Evolutionary conservation across 352 stramenopile species (phyloP), one percentile per base, ranked within the genome.

Genomic region (Plasmopara muralis): DNA sequence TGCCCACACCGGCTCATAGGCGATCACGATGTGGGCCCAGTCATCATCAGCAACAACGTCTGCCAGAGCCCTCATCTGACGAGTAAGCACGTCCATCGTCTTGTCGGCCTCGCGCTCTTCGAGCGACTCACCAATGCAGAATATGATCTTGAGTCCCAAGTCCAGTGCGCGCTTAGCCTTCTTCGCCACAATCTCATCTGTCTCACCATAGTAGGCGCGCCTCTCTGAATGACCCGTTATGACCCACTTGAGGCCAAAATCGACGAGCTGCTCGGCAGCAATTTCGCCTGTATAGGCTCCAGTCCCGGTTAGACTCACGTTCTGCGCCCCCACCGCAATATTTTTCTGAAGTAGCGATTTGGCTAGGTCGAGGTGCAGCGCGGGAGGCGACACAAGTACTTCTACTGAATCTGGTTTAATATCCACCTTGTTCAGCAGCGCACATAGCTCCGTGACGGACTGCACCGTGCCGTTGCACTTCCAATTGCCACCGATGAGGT

Each of bases 61-160:
- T 49, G 83, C 72, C 35, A 95, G 68, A 5, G 83, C 87, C 71
- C 98, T 74, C 7, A 98, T 83, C 75, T 99, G 96, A 46, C 93
- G 74, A 18, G 72, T 93, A 60, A 97, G 66, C 9, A 99, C 89
- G 40, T 87, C 78, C 43, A 91, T 71, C 30, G 84, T 95, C 60
- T 97, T 69, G 55, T 90, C 78, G 44, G 57, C 66, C 67, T 97
- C 66, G 43, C 88, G 74, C 50, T 95, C 55, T 15, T 87, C 73
- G 30, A 97, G 74, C n/a, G 75, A 89, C 72, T 98, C 92, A 40
- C 94, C 94, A 57, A 98, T 96, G 62, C 94, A 98, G 57, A 98
- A 86, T 60, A 98, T 96, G 45, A 95, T 78, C 57, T 84, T 85
- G 7, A 97, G 68, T 18, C 86, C 93, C 29, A 91, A 55, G 54